phyloP scores from a whole-genome alignment of 306 rosid species.

The Biancaea sappan region DNA sequence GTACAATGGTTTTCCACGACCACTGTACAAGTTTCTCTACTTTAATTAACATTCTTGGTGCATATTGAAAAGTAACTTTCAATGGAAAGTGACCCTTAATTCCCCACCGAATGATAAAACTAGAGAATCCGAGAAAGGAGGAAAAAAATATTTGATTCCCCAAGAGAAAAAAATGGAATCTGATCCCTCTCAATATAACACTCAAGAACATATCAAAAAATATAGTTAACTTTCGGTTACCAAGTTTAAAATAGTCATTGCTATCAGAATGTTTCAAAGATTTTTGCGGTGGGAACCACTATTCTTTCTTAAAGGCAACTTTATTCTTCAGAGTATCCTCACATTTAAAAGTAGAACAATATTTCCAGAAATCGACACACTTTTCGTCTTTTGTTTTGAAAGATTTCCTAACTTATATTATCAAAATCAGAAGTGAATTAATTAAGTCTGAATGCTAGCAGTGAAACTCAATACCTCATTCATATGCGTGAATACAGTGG shows the following conservation, averaged over 20 bases:
- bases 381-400: background rate
- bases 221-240: slow-evolving; percentile 28
- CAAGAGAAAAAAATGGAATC: slow-evolving; percentile 28
- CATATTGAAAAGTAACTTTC: slow-evolving; percentile 17
- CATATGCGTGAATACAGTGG: slow-evolving; percentile 57
- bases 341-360: background rate
- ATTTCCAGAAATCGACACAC: background rate
- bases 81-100: slow-evolving; percentile 16
- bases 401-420: background rate
- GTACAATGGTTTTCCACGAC: slow-evolving; percentile 85
- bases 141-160: background rate
- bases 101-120: background rate
- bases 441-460: background rate
- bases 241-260: slow-evolving; percentile 26
- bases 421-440: slow-evolving; percentile 1
- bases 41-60: slow-evolving; percentile 21
- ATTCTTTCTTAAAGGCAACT: slow-evolving; percentile 25
- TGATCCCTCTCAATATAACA: slow-evolving; percentile 28
- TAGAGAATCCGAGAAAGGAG: background rate
- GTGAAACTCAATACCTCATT: slow-evolving; percentile 54
- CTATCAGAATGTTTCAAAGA: slow-evolving; percentile 39
- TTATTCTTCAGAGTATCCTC: background rate
- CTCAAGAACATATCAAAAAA: slow-evolving; percentile 11
- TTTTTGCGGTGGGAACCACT: slow-evolving; percentile 22
- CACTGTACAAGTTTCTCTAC: slow-evolving; percentile 63